Percentiles rank a stretch among this genome's conserved stretches.
These are phyloP conservation scores for Dendrocalamus latiflorus DNA, from an alignment of 202 grass and related monocot species.

Conservation along the genomic window DNA sequence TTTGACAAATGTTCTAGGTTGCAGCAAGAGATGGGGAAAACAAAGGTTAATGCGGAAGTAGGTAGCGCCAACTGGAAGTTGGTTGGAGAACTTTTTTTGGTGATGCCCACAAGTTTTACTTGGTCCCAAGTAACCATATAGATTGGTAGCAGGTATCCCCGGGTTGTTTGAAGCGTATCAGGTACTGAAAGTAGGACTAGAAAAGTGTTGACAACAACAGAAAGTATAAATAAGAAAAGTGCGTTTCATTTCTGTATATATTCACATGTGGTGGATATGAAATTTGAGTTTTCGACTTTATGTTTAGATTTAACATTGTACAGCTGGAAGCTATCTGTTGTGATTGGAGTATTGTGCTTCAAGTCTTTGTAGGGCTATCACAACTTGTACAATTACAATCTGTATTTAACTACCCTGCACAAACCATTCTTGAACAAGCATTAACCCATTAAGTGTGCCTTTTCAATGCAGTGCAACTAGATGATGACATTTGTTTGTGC, in stretches of 20 bases:
- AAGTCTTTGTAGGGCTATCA: no score
- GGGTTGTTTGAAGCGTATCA: neutral
- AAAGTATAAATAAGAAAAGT: no score
- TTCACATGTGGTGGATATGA: no score
- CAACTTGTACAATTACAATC: no score
- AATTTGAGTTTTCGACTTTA: no score
- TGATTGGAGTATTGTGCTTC: no score
- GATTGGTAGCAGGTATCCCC: neutral
- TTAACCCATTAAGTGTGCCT: no score
- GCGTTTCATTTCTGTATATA: no score
- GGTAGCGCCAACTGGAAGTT: slow-evolving; percentile 6
- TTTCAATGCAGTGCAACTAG: neutral
- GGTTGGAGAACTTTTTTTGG: slow-evolving; percentile 14
- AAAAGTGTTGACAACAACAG: slow-evolving; percentile 19
- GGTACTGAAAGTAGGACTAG: neutral
- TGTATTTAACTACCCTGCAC: no score
- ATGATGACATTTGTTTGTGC: neutral
- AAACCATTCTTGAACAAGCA: slow-evolving; percentile 1
- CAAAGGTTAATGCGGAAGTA: neutral
- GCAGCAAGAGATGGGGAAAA: neutral
- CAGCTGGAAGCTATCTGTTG: no score
- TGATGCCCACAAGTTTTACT: slow-evolving; percentile 30
- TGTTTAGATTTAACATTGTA: no score
- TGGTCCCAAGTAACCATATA: slow-evolving; percentile 32
- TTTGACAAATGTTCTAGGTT: neutral